Percentiles rank a stretch among this genome's conserved stretches.
phyloP scores from a whole-genome alignment of 2,329 filamentous ascomycete species.

The Curvularia sp. region DNA sequence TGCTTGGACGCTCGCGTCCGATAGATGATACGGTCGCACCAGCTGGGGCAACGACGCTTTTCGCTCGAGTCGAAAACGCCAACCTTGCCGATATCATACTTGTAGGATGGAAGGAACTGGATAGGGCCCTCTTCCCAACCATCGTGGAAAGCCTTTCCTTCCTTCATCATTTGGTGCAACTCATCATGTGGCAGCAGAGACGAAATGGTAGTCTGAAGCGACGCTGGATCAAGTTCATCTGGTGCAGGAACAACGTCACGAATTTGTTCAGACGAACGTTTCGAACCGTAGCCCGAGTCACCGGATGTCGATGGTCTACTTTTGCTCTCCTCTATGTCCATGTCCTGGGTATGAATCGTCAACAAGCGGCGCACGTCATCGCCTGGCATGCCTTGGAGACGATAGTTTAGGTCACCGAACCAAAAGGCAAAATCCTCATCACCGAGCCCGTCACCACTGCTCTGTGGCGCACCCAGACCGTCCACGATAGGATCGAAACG shows the following conservation, averaged over 20 bases:
- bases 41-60: conserved; percentile 89
- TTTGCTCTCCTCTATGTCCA: conserved; percentile 38
- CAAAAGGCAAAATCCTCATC: conserved; percentile 95
- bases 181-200: conserved; percentile 92
- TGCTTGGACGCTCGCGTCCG: conserved; percentile 75
- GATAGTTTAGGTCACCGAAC: conserved; percentile 96
- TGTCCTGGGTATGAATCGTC: conserved; percentile 83
- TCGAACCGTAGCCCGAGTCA: conserved; percentile 31
- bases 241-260: conserved; percentile 48
- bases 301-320: conserved; percentile 27
- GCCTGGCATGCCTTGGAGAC: conserved; percentile 84
- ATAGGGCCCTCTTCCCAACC: conserved; percentile 92
- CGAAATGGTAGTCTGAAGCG: conserved; percentile 84
- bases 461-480: conserved; percentile 66
- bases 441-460: conserved; percentile 72
- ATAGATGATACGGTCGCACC: conserved; percentile 95
- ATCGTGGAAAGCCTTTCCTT: conserved; percentile 83
- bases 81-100: conserved; percentile 95
- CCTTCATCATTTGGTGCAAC: conserved; percentile 74
- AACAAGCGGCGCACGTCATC: conserved; percentile 88
- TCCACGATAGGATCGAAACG: conserved; percentile 78
- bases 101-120: conserved; percentile 91
- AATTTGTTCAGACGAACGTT: conserved; percentile 22
- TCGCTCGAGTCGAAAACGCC: conserved; percentile 94
- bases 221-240: conserved; percentile 75